Evolutionary conservation across 495 filamentous ascomycete species (phyloP), one percentile per base, ranked within the genome.

Genomic region (Lophiotrema nucula): DNA sequence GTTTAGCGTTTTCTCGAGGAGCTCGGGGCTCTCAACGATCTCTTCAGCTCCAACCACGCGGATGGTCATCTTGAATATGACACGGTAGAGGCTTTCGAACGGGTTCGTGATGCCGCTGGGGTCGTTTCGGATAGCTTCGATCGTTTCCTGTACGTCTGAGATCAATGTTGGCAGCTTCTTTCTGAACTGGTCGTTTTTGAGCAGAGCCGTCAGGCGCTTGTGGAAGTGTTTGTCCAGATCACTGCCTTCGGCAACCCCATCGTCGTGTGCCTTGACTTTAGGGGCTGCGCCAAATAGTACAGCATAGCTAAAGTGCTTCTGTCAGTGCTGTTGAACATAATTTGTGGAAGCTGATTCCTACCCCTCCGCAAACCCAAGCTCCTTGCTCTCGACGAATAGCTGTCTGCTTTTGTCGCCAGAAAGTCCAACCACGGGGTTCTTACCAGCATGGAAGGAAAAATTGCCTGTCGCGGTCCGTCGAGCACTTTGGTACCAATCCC

Each of bases 401-500:
- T 72, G 67, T 8, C 77, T 68, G 3, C 57, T 72, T 5, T 72
- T 69, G 6, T 64, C 47, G n/a, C 78, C 77, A 6, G 65, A 67
- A 27, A 80, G 1, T 0, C 65, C 71, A 4, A 80, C 61, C 25
- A 81, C 43, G 2, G 66, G 70, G 47, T 76, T 60, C 53, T 73
- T 71, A 12, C 78, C 78, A n/a, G 74, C 64, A 65, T 71, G 75
- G 65, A 79, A 80, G 61, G 71, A 77, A 64, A 78, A 79, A 59
- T 74, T 73, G 24, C 76, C 76, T 5, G 70, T 72, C 15, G 25
- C 2, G 5, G 58, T 47, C 0, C 38, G 37, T 4, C 31, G 45
- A 0, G 54, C 58, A 10, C 51, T 4, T 21, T 54, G 23, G 33
- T 46, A 56, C 55, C 67, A 69, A 35, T 67, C 68, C 63, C 64